A percentile compares a stretch with the other conserved stretches of the same genome.
phyloP scores from a whole-genome alignment of 2,329 filamentous ascomycete genomes.

The Epichloe gansuensis region DNA sequence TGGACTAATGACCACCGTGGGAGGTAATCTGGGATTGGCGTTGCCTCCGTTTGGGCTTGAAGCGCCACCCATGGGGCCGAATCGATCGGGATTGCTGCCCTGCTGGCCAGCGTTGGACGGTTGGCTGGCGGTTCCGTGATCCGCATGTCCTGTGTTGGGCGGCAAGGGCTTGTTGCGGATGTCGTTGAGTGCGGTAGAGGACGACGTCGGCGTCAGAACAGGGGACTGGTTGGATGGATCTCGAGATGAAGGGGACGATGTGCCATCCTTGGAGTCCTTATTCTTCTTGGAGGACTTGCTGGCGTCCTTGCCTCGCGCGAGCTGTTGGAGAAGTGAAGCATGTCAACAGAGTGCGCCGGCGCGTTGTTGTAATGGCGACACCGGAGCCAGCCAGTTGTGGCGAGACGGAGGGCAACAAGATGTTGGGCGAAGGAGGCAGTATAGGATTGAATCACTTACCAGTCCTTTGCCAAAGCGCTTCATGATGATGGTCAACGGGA shows the following conservation, averaged over 20 bases:
- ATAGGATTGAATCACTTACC: slow-evolving; percentile 8
- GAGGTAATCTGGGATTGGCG: slow-evolving; percentile 42
- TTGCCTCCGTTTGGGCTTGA: slow-evolving; percentile 25
- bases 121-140: slow-evolving; percentile 30
- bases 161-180: slow-evolving; percentile 70
- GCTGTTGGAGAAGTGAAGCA: slow-evolving; percentile 39
- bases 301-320: slow-evolving; percentile 78
- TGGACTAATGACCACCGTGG: slow-evolving; percentile 88
- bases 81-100: slow-evolving; percentile 28
- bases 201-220: slow-evolving; percentile 71
- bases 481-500: slow-evolving; percentile 49
- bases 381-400: neutral
- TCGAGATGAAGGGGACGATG: slow-evolving; percentile 61
- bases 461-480: slow-evolving; percentile 97
- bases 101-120: slow-evolving; percentile 27
- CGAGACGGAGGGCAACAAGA: slow-evolving; percentile 5
- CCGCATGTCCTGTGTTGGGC: slow-evolving; percentile 34
- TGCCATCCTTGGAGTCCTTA: slow-evolving; percentile 62
- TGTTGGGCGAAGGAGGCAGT: slow-evolving; percentile 5
- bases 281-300: slow-evolving; percentile 75
- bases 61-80: slow-evolving; percentile 22
- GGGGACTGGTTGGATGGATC: slow-evolving; percentile 47
- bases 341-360: slow-evolving; percentile 10
- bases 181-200: slow-evolving; percentile 77
- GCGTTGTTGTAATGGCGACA: slow-evolving; percentile 1